These are phyloP conservation scores for Phytophthora uliginosa DNA, from an alignment of 352 stramenopile species.

Conservation along the genomic window DNA sequence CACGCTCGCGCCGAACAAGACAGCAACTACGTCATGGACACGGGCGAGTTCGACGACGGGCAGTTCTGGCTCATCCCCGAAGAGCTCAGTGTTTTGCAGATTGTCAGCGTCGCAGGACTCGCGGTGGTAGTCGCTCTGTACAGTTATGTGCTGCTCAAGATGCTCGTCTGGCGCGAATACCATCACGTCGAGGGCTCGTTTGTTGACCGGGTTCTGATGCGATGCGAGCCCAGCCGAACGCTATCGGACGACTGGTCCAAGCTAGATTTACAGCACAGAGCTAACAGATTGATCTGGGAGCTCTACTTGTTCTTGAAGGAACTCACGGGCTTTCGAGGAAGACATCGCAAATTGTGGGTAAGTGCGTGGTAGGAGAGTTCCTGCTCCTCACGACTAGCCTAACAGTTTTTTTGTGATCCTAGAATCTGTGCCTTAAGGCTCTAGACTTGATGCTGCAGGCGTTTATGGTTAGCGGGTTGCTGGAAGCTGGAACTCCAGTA, in stretches of 20 bases:
- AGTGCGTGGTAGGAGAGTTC: background rate
- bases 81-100: constrained; percentile 8
- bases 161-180: constrained; percentile 32
- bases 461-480: constrained; percentile 32
- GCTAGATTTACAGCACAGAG: background rate
- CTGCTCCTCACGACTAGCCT: background rate
- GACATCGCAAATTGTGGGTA: constrained; percentile 52
- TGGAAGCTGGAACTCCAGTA: constrained; percentile 42
- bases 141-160: constrained; percentile 31
- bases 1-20: constrained; percentile 35
- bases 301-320: constrained; percentile 35
- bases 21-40: constrained; percentile 53
- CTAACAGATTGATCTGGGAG: constrained; percentile 21
- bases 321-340: constrained; percentile 36
- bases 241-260: constrained; percentile 4
- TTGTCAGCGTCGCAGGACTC: constrained; percentile 24
- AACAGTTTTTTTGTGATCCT: background rate
- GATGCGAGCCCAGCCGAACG: constrained; percentile 6
- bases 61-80: constrained; percentile 51
- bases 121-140: constrained; percentile 15
- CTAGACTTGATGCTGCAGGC: constrained; percentile 43
- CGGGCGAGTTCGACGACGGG: constrained; percentile 40
- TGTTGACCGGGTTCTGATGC: constrained; percentile 10
- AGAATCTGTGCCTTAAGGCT: constrained; percentile 50
- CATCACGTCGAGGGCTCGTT: constrained; percentile 14